Base-by-base conservation (phyloP, 805 yeast genomes). In the Nakazawaea wyomingensis region DNA sequence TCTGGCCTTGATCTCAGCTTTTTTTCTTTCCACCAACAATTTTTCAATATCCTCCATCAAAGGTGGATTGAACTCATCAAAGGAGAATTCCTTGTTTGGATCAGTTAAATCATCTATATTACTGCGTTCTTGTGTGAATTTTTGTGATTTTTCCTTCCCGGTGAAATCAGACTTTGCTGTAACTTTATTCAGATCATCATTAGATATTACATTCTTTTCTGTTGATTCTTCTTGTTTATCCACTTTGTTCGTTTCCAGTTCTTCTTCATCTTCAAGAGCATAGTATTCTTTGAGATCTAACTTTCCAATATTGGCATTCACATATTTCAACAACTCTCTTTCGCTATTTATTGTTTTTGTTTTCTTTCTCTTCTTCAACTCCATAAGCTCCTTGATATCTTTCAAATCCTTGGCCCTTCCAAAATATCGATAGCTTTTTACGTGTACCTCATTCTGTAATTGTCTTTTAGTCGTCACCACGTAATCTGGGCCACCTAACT, bases 331-430 rank as follows among this genome's bases (percentile, higher is more conserved):
- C 32, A 37, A 33, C 11, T 50, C 39, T 11, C 41, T 38, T 20
- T 50, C 51, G 19, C 39, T 50, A 18, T 37, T 49, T 11, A 46
- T 52, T 47, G 46, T 54, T 34, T 54, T 57, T 43, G 48, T 46
- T 20, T 44, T 47, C 24, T 50, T 49, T 30, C 43, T 53, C 35
- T 43, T 55, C 51, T 43, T 61, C 32, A 65, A 57, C 41, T 67
- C 66, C 16, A 78, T 48, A 18, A 75, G 48, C 45, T 70, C 70
- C 41, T 70, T 65, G 6, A 84, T 90, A 48, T 85, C 96, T 0
- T 88, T 84, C 7, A 89, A 62, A 34, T 87, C 91, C 41, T 76
- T 69, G 0, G 96, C 96, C 38, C 96, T 62, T 0, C 97, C 97
- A 61, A 78, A 90, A 60, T 85, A 90, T 43, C 83, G 64, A 49